These are phyloP conservation scores for Alisma plantagoaquatica DNA, from an alignment of 106 monocot species.

Conservation along the genomic window DNA sequence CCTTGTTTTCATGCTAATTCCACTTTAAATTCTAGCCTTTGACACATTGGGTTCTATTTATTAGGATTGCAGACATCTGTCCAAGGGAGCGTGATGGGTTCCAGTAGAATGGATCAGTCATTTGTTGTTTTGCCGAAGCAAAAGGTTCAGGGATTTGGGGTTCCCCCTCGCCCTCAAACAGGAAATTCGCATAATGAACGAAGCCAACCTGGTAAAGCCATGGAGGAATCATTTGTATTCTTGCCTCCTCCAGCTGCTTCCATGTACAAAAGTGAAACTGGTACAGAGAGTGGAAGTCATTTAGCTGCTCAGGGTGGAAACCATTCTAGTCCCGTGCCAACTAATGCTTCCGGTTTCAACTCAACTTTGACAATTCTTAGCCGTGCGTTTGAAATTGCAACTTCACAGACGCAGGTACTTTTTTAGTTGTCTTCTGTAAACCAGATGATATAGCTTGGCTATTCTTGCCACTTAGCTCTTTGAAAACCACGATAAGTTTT, in stretches of 20 bases:
- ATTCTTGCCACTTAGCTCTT: too few relatives aligned
- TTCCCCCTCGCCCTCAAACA: slow-evolving; percentile 58
- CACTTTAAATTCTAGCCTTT: too few relatives aligned
- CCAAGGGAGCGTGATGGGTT: slow-evolving; percentile 61
- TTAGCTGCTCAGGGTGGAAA: slow-evolving; percentile 19
- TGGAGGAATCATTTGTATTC: slow-evolving; percentile 84
- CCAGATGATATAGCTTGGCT: too few relatives aligned
- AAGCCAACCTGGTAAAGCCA: slow-evolving; percentile 26
- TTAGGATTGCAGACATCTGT: slow-evolving; percentile 63
- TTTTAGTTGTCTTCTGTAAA: too few relatives aligned
- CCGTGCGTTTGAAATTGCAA: slow-evolving; percentile 86
- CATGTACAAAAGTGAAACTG: slow-evolving; percentile 56
- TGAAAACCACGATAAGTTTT: too few relatives aligned
- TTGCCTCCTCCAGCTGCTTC: slow-evolving; percentile 79
- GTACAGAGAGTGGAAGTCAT: slow-evolving; percentile 32
- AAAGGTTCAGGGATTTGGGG: slow-evolving; percentile 29
- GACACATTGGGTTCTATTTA: too few relatives aligned
- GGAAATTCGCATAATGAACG: slow-evolving; percentile 15
- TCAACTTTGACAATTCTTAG: slow-evolving; percentile 65
- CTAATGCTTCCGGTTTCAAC: slow-evolving; percentile 52
- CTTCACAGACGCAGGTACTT: slow-evolving; percentile 72
- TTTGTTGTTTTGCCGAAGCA: slow-evolving; percentile 79
- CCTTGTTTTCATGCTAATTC: too few relatives aligned
- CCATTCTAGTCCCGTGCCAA: slow-evolving; percentile 17
- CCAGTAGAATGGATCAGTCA: slow-evolving; percentile 73